phyloP scores from a whole-genome alignment of 176 grass and related monocot genomes.

The sorghum (Sorghum bicolor) region Sorghum_bicolor_NCBIv3 NC_012870.2:4916001-4916500 shows the following conservation, averaged over 20 bases:
- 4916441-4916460: neutral
- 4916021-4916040: neutral
- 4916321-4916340: conserved; percentile 11
- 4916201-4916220: conserved; percentile 94
- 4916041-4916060: neutral
- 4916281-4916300: conserved; percentile 16
- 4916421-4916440: neutral
- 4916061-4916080: neutral
- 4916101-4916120: conserved; percentile 5
- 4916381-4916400: neutral
- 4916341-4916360: conserved; percentile 7
- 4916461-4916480: neutral
- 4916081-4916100: neutral
- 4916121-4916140: conserved; percentile 3
- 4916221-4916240: conserved; percentile 98
- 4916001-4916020: neutral
- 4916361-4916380: neutral
- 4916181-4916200: conserved; percentile 90
- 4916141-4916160: conserved; percentile 18
- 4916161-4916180: conserved; percentile 49
- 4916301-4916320: conserved; percentile 18
- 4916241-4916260: conserved; percentile 93
- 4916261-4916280: conserved; percentile 77
- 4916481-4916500: neutral
- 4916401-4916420: conserved; percentile 15